Base-by-base conservation (phyloP, 2,329 filamentous ascomycete genomes). In the Fusarium euwallaceae region DNA sequence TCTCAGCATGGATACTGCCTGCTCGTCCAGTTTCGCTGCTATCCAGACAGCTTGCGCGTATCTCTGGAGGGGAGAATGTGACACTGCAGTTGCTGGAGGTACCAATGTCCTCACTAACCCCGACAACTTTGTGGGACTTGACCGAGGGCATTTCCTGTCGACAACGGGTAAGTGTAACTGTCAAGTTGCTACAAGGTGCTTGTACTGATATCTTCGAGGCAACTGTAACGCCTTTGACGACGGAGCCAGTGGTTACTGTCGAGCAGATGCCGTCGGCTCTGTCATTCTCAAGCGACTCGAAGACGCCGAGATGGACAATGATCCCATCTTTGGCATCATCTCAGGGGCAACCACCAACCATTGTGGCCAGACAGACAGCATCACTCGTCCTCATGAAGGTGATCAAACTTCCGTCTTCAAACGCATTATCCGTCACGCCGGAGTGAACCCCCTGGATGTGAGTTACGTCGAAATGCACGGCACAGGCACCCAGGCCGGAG, bases 391-490 rank as follows among this genome's bases (percentile, higher is more conserved):
- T 2, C 94, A 97, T 81, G 93, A 91, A 5, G 92, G 90, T 16
- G 92, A 93, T 0, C 95, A 97, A 81, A 90, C 93, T 14, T 86
- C 89, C 58, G 84, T 97, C 12, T 96, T 93, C 78, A 89, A 89
- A 66, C 87, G 90, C 43, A 91, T 97, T 32, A 87, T 96, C 1
- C 89, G 92, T 58, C 89, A 93, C 51, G 92, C 93, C 48, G 92
- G 92, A 68, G 88, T 97, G 24, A 92, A 95, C 78, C 92, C 94
- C 2, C 88, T 91, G 61, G 93, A 95, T 72, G 88, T 97, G 59
- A 91, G 91, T 82, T 97, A 96, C 78, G 92, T 97, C 10, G 95
- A 97, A 83, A 95, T 97, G 92, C 94, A 97, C 81, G 95, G 94
- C 16, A 97, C 95, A 4, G 95, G 95, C 36, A 97, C 94, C 0